phyloP scores from a whole-genome alignment of 495 filamentous ascomycete species.

The Hyaloscypha hepaticicola region DNA sequence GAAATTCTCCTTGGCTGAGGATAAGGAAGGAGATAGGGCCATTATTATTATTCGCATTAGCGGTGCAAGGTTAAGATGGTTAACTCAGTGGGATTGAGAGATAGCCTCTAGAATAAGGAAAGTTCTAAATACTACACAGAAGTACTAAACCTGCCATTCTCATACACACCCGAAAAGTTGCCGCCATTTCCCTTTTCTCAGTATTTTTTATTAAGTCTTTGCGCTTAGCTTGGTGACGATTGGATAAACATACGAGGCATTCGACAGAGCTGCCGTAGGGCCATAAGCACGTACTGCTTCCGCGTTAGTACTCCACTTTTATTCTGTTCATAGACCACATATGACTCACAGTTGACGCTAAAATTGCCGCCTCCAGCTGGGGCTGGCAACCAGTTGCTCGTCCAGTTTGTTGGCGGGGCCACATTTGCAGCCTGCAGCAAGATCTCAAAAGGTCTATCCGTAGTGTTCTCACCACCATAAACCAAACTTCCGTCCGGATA shows the following conservation, averaged over 20 bases:
- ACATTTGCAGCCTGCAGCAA: conserved; percentile 34
- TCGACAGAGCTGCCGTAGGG: background rate
- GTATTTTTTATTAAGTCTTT: too few relatives aligned
- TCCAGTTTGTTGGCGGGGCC: conserved; percentile 37
- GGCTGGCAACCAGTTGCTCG: conserved; percentile 32
- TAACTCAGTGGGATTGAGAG: too few relatives aligned
- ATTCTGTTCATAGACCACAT: background rate
- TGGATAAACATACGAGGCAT: conserved; percentile 12
- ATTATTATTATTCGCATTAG: too few relatives aligned
- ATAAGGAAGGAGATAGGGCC: too few relatives aligned
- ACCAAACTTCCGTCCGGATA: conserved; percentile 34
- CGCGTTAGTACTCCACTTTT: background rate
- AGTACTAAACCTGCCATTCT: too few relatives aligned
- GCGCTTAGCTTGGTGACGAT: conserved; percentile 10
- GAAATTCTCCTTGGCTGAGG: too few relatives aligned
- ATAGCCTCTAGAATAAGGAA: too few relatives aligned
- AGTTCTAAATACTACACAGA: too few relatives aligned
- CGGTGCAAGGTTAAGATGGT: too few relatives aligned
- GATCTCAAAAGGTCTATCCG: conserved; percentile 28
- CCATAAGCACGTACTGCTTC: conserved; percentile 9
- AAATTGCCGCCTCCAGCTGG: conserved; percentile 12
- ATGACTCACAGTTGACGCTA: conserved; percentile 10
- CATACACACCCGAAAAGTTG: too few relatives aligned
- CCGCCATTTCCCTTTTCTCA: too few relatives aligned
- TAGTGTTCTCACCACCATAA: conserved; percentile 22